A percentile compares a stretch with the other conserved stretches of the same genome.
phyloP scores from a whole-genome alignment of 805 yeast genomes.

The Saturnispora halmiae region DNA sequence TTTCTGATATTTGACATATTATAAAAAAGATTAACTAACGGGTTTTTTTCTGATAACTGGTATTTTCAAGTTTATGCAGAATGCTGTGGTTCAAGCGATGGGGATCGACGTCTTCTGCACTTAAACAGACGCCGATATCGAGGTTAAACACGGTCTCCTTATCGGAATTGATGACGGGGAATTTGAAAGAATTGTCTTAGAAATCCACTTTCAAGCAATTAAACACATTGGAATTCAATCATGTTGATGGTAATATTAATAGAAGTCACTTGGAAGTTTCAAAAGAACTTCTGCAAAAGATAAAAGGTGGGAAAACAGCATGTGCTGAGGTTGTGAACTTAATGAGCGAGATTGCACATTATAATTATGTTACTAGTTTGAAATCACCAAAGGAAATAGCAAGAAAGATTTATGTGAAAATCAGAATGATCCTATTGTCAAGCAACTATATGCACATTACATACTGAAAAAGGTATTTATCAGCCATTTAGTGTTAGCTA shows the following conservation, averaged over 20 bases:
- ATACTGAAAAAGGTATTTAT: conserved; percentile 3
- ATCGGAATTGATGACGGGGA: background rate
- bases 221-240: background rate
- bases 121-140: too few relatives aligned
- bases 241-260: background rate
- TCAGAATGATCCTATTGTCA: background rate
- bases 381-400: background rate
- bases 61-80: too few relatives aligned
- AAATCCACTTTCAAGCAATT: too few relatives aligned
- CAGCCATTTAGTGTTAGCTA: background rate
- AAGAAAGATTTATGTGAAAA: conserved; percentile 4
- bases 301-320: too few relatives aligned
- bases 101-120: too few relatives aligned
- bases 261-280: too few relatives aligned
- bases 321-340: background rate
- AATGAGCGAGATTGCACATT: conserved; percentile 6
- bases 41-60: too few relatives aligned
- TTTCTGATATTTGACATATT: conserved; percentile 17
- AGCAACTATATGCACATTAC: background rate
- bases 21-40: too few relatives aligned
- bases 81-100: too few relatives aligned
- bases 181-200: background rate
- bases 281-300: too few relatives aligned
- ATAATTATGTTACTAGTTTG: conserved; percentile 6
- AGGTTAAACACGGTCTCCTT: background rate